A percentile compares a stretch with the other conserved stretches of the same genome.
Evolutionary conservation across 2,329 filamentous ascomycete species (phyloP).

Genomic region (Calonectria pteridis): DNA sequence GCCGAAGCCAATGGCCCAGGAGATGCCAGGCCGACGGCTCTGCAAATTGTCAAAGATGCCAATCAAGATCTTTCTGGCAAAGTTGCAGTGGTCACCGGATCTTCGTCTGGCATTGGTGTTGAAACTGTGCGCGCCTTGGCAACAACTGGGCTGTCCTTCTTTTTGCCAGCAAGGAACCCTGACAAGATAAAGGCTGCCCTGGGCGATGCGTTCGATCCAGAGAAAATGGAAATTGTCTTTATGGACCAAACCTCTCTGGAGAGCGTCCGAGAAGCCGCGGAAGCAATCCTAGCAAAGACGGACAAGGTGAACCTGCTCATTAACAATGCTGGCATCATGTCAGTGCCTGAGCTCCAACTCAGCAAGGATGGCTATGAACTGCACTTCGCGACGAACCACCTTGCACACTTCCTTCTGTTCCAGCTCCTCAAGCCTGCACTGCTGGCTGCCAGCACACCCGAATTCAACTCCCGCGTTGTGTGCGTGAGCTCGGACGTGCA

Average conservation of each 20-base stretch:
- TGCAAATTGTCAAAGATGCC: neutral
- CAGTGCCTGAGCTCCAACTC: conserved; percentile 12
- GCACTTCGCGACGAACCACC: conserved; percentile 32
- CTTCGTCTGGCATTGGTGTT: conserved; percentile 24
- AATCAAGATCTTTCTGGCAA: neutral
- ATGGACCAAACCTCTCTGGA: conserved; percentile 19
- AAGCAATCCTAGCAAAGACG: neutral
- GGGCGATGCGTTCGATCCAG: conserved; percentile 24
- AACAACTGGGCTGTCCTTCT: conserved; percentile 39
- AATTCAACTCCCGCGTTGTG: conserved; percentile 20
- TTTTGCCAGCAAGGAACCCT: conserved; percentile 50
- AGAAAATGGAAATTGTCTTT: conserved; percentile 2
- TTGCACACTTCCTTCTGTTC: conserved; percentile 20
- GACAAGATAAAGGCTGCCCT: conserved; percentile 48
- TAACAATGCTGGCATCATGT: conserved; percentile 44
- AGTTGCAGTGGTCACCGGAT: conserved; percentile 47
- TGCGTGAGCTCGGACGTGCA: neutral
- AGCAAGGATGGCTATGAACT: conserved; percentile 31
- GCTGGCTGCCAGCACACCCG: neutral
- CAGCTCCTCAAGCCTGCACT: conserved; percentile 23
- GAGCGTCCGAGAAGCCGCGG: conserved; percentile 4
- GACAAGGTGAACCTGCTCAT: conserved; percentile 31
- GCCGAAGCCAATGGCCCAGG: neutral
- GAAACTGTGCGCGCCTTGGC: neutral
- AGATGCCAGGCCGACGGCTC: neutral